Evolutionary conservation across 768 basidiomycete species (phyloP).

Genomic region (Rhodotorula kratochvilovae): DNA sequence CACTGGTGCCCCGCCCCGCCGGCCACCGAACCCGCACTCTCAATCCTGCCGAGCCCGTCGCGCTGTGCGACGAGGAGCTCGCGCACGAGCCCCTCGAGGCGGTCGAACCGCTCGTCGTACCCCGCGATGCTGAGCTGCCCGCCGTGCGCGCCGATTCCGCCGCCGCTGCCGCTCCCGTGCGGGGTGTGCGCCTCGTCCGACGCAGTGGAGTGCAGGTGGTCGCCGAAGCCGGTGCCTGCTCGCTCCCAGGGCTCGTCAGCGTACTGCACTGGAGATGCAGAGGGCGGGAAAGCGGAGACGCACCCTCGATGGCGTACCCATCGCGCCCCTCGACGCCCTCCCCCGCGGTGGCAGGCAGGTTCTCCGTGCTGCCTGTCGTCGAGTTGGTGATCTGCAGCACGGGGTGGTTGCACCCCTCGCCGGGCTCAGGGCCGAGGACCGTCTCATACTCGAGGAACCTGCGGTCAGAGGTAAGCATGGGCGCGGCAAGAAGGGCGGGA

Average conservation of each 20-base stretch:
- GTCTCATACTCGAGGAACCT: slow-evolving; percentile 30
- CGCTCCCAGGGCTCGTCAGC: too few relatives aligned
- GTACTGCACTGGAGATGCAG: too few relatives aligned
- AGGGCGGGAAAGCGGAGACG: neutral
- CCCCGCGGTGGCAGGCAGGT: too few relatives aligned
- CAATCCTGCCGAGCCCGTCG: too few relatives aligned
- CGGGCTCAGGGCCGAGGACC: slow-evolving; percentile 24
- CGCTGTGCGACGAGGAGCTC: neutral
- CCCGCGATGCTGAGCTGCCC: neutral
- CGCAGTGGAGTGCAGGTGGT: too few relatives aligned
- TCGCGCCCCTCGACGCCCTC: neutral
- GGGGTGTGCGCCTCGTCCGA: too few relatives aligned
- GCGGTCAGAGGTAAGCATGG: neutral
- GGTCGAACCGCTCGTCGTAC: slow-evolving; percentile 7
- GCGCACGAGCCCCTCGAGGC: slow-evolving; percentile 5
- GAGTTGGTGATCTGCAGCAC: neutral
- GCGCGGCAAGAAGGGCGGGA: neutral
- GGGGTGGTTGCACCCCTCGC: neutral
- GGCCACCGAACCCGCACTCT: neutral
- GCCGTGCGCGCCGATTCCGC: too few relatives aligned
- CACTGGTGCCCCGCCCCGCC: neutral
- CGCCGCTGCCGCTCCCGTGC: too few relatives aligned
- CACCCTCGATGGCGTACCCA: neutral
- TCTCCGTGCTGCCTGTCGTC: neutral
- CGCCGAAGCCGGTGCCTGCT: too few relatives aligned